These are phyloP conservation scores for Moesziomyces antarcticus DNA, from an alignment of 1,284 basidiomycete genomes.

Conservation along the genomic window DNA sequence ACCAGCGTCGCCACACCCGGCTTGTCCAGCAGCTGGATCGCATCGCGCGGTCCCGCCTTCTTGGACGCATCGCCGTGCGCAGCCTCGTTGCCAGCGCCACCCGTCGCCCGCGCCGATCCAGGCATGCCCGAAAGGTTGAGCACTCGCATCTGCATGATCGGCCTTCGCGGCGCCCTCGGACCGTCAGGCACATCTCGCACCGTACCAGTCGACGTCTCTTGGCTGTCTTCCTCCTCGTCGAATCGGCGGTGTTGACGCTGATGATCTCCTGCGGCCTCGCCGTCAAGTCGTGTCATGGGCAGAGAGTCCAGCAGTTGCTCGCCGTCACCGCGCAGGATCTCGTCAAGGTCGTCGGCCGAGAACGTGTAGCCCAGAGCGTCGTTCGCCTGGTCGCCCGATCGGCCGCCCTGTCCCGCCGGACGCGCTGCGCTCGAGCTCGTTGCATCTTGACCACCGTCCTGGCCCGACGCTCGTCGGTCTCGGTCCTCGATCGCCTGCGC, in stretches of 20 bases:
- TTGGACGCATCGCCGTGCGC: constrained; percentile 8
- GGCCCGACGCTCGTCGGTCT: constrained; percentile 9
- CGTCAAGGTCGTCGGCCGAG: constrained; percentile 70
- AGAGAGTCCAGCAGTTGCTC: constrained; percentile 82
- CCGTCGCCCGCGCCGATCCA: constrained; percentile 1
- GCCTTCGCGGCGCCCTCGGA: constrained; percentile 3
- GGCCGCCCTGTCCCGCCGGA: constrained; percentile 8
- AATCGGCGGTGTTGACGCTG: constrained; percentile 37
- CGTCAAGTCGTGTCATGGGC: constrained; percentile 68
- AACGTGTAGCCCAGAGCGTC: constrained; percentile 5
- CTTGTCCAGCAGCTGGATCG: constrained; percentile 93
- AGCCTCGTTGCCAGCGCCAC: neutral
- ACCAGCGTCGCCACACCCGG: constrained; percentile 88
- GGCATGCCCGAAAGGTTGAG: constrained; percentile 22
- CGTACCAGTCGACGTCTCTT: constrained; percentile 33
- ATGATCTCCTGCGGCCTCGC: constrained; percentile 21
- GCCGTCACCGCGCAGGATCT: constrained; percentile 86
- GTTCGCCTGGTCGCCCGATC: constrained; percentile 8
- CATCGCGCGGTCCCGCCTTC: constrained; percentile 72
- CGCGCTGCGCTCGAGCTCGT: neutral
- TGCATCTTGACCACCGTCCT: constrained; percentile 6
- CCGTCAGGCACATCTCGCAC: constrained; percentile 18
- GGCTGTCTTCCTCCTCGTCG: constrained; percentile 36
- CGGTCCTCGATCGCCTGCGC: constrained; percentile 17
- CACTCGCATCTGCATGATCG: constrained; percentile 19